Conservation (phyloP, 257 asterid genomes). For the Solanum rostratum region DNA sequence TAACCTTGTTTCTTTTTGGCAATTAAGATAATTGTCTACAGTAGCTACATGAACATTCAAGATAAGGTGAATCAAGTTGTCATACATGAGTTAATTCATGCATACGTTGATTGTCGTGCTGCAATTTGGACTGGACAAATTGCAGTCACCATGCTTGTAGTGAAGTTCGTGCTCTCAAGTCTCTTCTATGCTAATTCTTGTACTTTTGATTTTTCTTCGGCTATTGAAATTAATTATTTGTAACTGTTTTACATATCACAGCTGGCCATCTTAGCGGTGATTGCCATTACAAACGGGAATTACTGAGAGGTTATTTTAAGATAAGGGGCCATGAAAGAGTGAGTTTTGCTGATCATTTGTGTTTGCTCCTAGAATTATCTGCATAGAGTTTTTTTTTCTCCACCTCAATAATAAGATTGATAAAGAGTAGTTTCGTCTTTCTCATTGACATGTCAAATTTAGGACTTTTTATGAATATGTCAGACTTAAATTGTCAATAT, state of each 20-base stretch:
- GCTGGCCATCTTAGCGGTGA: slow-evolving; percentile 89
- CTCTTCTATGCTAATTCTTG: not conserved
- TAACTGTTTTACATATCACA: slow-evolving; percentile 36
- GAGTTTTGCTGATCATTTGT: not conserved
- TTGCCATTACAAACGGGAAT: slow-evolving; percentile 70
- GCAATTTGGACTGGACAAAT: slow-evolving; percentile 67
- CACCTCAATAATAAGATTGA: not conserved
- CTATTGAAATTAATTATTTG: not conserved
- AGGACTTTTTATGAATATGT: not conserved
- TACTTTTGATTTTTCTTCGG: not conserved
- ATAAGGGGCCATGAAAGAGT: slow-evolving; percentile 72
- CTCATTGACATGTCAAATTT: not conserved
- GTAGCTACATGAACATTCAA: slow-evolving; percentile 62
- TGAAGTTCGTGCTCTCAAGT: slow-evolving; percentile 32
- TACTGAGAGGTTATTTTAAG: slow-evolving; percentile 50
- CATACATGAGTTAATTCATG: slow-evolving; percentile 94
- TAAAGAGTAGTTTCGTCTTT: not conserved
- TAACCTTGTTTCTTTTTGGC: not conserved
- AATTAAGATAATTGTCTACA: slow-evolving; percentile 50
- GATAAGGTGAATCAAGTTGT: slow-evolving; percentile 87
- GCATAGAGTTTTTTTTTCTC: not conserved
- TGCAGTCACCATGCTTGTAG: slow-evolving; percentile 90
- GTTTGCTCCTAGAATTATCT: not conserved
- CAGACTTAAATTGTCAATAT: not conserved
- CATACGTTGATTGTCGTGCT: slow-evolving; percentile 79